Percentiles rank a stretch among this genome's conserved stretches.
These are phyloP conservation scores for Podospora appendiculata DNA, from an alignment of 495 filamentous ascomycete genomes.

Conservation along the genomic window DNA sequence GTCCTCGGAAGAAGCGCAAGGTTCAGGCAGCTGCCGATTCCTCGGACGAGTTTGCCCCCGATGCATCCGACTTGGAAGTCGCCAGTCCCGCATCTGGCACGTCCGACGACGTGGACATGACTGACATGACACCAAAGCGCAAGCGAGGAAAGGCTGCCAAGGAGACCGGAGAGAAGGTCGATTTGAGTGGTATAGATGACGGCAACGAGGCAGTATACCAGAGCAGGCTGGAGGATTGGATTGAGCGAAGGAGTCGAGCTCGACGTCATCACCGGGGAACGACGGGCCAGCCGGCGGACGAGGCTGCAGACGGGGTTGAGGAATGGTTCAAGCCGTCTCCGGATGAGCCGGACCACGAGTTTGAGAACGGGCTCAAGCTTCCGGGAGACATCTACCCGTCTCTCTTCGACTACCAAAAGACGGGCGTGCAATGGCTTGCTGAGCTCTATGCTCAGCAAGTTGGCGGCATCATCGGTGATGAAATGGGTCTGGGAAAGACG, in stretches of 20 bases:
- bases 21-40: conserved; percentile 25
- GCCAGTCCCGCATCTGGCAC: conserved; percentile 19
- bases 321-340: conserved; percentile 89
- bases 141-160: conserved; percentile 34
- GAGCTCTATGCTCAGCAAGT: conserved; percentile 83
- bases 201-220: conserved; percentile 84
- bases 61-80: conserved; percentile 15
- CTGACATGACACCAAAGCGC: conserved; percentile 21
- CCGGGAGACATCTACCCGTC: conserved; percentile 88
- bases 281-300: conserved; percentile 20
- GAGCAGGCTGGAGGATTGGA: conserved; percentile 67
- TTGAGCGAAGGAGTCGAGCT: conserved; percentile 57
- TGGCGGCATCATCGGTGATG: conserved; percentile 91
- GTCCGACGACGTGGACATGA: conserved; percentile 30
- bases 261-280: conserved; percentile 40
- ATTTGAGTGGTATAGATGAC: conserved; percentile 76
- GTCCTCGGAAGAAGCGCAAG: conserved; percentile 40
- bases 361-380: conserved; percentile 67
- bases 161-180: conserved; percentile 44
- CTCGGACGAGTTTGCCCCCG: conserved; percentile 36
- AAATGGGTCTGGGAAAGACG: conserved; percentile 98
- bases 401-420: conserved; percentile 93
- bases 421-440: conserved; percentile 93
- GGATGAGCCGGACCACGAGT: conserved; percentile 59
- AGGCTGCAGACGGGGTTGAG: conserved; percentile 35